Base-by-base conservation (phyloP, 768 basidiomycete genomes). In the Leccinum fibrillosum region DNA sequence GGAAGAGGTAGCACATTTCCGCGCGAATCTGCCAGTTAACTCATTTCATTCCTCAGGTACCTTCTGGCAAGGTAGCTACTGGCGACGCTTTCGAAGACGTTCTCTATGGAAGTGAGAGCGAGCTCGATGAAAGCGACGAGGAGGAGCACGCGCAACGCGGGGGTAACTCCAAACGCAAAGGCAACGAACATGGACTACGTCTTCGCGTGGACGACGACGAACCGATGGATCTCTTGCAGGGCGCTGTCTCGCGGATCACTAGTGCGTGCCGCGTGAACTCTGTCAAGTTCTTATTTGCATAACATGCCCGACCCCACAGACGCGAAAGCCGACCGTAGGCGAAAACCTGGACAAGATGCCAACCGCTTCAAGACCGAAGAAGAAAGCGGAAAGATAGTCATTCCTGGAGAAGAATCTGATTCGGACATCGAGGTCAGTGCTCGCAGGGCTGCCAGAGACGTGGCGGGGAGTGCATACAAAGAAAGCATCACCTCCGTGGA, bases 51-150 rank as follows among this genome's bases (percentile, higher is more conserved):
- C 35, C 13, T 13, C 62, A 85, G 85, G 74, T 64, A 51, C 76
- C 76, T 49, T 74, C 74, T 28, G 67, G 68, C 17, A 85, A 85
- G 68, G 78, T 78, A 17, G 77, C 78, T 5, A 79, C 84, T 35
- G 92, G 93, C 15, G 90, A 94, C 69, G 94, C 95, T 0, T 99
- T 98, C 62, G 95, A 99, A 70, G 95, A 99, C 68, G 92, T 98
- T 0, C 77, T 99, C 26, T 98, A 98, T 70, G 95, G 94, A 44
- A 96, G 93, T 68, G 97, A 98, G 68, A 94, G 92, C 63, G 95
- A 98, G 67, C 74, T 89, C 32, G 89, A 86, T 2, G 86, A 87
- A 61, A 84, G 82, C 60, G 87, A 88, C 44, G 83, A 84, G 47
- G 86, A 89, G 54, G 79, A 76, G 30, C 66, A 63, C 35, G 59